A percentile compares a stretch with the other conserved stretches of the same genome.
Conservation (phyloP, 2,329 filamentous ascomycete genomes). For the Ascochyta clinopodiicola region DNA sequence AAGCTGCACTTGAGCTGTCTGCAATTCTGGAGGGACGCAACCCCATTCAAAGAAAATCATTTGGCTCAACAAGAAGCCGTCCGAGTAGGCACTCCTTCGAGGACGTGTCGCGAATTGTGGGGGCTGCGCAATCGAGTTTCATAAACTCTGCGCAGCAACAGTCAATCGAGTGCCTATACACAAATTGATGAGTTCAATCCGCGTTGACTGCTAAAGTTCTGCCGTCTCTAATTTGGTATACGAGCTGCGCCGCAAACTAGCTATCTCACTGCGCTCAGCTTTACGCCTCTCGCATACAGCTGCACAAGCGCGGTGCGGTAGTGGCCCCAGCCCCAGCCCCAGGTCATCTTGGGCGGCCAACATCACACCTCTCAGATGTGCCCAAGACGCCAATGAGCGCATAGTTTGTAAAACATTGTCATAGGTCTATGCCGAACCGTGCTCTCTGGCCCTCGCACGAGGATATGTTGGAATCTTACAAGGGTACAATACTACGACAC, state of each 20-base stretch:
- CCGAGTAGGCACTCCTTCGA: background rate
- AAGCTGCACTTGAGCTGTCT: background rate
- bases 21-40: background rate
- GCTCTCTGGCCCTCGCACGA: background rate
- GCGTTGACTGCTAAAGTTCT: background rate
- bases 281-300: constrained; percentile 7
- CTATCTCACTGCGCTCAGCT: constrained; percentile 8
- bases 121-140: background rate
- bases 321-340: background rate
- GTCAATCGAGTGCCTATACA: background rate
- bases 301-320: constrained; percentile 2
- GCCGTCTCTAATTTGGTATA: background rate
- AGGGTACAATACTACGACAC: background rate
- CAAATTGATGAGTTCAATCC: background rate
- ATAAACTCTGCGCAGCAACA: background rate
- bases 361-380: background rate
- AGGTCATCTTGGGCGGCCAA: background rate
- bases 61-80: constrained; percentile 1
- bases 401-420: background rate
- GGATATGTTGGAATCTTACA: background rate
- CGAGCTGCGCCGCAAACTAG: constrained; percentile 2
- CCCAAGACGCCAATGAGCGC: background rate
- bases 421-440: background rate
- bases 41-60: background rate
- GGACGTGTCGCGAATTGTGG: background rate